These are phyloP conservation scores for Skeletonema tropicum DNA, from an alignment of 108 stramenopile genomes.

Conservation along the genomic window DNA sequence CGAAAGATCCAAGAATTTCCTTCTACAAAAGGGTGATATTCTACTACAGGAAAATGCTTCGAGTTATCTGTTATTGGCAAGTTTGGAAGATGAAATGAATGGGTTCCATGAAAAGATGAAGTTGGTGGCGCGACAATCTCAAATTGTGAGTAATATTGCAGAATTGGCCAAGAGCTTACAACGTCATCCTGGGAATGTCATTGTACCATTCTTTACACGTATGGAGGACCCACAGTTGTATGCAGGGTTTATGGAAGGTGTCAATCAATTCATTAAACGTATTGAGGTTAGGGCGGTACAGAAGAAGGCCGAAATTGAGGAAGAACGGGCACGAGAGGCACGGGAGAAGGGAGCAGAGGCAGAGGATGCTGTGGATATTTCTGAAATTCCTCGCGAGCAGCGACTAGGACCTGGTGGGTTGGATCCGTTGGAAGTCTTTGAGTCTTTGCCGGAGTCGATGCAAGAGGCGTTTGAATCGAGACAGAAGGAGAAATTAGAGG, in stretches of 20 bases:
- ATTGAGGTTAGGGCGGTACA: constrained; percentile 92
- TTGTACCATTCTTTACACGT: constrained; percentile 92
- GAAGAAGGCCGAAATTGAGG: constrained; percentile 94
- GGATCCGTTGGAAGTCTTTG: constrained; percentile 96
- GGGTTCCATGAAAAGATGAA: constrained; percentile 96
- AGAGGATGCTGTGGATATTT: constrained; percentile 72
- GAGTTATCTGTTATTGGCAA: constrained; percentile 93
- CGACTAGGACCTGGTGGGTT: constrained; percentile 96
- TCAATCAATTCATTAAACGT: constrained; percentile 81
- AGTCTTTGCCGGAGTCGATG: constrained; percentile 83
- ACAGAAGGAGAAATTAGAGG: constrained; percentile 80
- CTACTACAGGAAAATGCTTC: constrained; percentile 96
- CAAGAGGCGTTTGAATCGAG: constrained; percentile 94
- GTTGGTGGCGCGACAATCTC: constrained; percentile 87
- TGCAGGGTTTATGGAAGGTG: constrained; percentile 82
- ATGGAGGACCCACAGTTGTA: constrained; percentile 80
- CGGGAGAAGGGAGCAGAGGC: constrained; percentile 51
- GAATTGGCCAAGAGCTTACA: constrained; percentile 92
- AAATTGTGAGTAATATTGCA: constrained; percentile 95
- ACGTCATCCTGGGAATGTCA: constrained; percentile 96
- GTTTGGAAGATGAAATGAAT: constrained; percentile 99
- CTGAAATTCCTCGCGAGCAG: constrained; percentile 75
- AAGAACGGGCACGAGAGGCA: constrained; percentile 55
- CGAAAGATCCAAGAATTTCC: constrained; percentile 87
- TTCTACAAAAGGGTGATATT: constrained; percentile 85